Evolutionary conservation across 2,329 filamentous ascomycete genomes (phyloP), one percentile per base, ranked within the genome.

Genomic region (Fusarium sp.): DNA sequence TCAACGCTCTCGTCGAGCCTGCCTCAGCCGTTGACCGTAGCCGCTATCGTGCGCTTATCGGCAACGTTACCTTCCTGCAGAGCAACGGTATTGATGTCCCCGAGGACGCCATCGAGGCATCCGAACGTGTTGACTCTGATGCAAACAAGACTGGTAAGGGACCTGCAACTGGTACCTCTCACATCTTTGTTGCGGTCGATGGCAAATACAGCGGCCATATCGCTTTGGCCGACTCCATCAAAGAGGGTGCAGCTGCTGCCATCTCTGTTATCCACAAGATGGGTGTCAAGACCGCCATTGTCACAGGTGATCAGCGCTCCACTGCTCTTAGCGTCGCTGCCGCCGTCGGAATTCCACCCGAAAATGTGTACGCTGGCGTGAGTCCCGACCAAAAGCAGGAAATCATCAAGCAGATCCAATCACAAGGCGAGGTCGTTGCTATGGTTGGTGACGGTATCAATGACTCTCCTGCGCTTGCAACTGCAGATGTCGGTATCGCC

Each of bases 391-490:
- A 97, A 81, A 99, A 99, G 79, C 94, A 97, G 78, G 84, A 87
- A 28, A 97, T 98, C 72, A 87, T 99, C 74, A 88, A 89, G 51
- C 83, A 91, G 56, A 86, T 98, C 20, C 93, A 98, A 81, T 83
- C 85, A 0, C 80, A 85, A 53, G 93, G 93, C 65, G 88, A 94
- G 74, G 85, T 92, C 51, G 93, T 98, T 27, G 96, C 93, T 72
- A 99, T 99, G 96, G 94, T 98, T 16, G 94, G 96, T 55, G 96
- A 99, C 79, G 96, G 96, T 43, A 98, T 99, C 86, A 99, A 99
- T 80, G 96, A 99, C 82, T 97, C 94, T 0, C 96, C 96, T 0
- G 96, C 96, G 1, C 88, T 99, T 13, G 96, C 94, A 1, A 97
- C 94, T 1, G 94, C 96, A 13, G 90, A 97, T 73, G 90, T 98